Base-by-base conservation (phyloP, 2,329 filamentous ascomycete genomes). In the Mycosphaerella sp. region DNA sequence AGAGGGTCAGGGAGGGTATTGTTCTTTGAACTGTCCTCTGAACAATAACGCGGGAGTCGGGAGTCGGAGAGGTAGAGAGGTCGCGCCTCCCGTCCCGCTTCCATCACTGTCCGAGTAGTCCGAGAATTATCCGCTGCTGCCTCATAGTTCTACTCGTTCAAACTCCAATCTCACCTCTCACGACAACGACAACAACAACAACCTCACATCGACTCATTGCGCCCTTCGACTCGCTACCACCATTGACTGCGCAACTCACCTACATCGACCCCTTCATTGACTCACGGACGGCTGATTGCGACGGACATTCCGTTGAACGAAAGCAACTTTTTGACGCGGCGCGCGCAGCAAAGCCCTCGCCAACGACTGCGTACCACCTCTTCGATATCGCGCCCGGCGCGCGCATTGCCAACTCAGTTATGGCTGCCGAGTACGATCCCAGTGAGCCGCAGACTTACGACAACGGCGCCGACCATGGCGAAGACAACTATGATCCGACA, bases 361-460 rank as follows among this genome's bases (percentile, higher is more conserved):
- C 21, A 39, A n/a, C 40, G 32, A 47, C 21, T 49, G 49, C 40
- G 49, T 14, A 39, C 23, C 32, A 4, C 21, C 17, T 26, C 7
- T n/a, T 17, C 11, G 23, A 21, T 23, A 21, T 45, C 23, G 48
- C 42, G 48, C 48, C n/a, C 21, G 41, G 32, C 12, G 41, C 47
- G 56, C 53, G 26, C 45, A 45, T 12, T 40, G 26, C 34, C 17
- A 23, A 10, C 11, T 54, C 47, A 56, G 76, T 63, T 63, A 74
- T 78, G 68, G 77, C 68, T 70, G 76, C 72, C 76, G 77, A 56
- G 60, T 61, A 68, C 56, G 62, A 64, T 55, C 64, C 65, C 32
- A 49, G 57, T 17, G 62, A 59, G 43, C 57, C 61, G 45, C 55
- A 60, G 14, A 60, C 59, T 14, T 64, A 57, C 50, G 58, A 62